A percentile compares a stretch with the other conserved stretches of the same genome.
Evolutionary conservation across 2,329 filamentous ascomycete species (phyloP).

Genomic region (Colletotrichum theobromicola): DNA sequence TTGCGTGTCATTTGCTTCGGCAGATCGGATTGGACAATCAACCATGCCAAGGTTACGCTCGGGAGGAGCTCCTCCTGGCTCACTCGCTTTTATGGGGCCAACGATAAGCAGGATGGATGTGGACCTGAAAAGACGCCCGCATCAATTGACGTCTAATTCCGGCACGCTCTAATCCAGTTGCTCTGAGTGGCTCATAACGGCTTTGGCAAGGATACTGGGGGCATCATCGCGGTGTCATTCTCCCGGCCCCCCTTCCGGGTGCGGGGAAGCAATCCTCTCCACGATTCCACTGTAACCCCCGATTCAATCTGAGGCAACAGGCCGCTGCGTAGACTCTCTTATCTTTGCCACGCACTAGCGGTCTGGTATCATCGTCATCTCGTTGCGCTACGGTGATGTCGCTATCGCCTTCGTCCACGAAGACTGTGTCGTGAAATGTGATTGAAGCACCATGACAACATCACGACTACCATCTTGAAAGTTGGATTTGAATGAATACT

Average conservation of each 20-base stretch:
- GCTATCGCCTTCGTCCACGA: background rate
- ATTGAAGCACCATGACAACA: background rate
- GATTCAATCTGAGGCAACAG: background rate
- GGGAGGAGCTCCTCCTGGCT: background rate
- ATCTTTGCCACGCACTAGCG: background rate
- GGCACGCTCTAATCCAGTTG: background rate
- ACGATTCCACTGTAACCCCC: background rate
- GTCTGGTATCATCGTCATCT: background rate
- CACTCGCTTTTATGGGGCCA: background rate
- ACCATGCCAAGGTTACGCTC: background rate
- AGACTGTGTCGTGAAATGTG: background rate
- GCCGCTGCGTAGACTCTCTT: background rate
- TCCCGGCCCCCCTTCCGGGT: background rate
- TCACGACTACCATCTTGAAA: background rate
- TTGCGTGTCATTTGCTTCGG: background rate
- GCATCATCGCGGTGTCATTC: background rate
- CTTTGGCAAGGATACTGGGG: background rate
- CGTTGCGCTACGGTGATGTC: background rate
- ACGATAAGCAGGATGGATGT: background rate
- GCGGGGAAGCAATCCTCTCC: background rate
- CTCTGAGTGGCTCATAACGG: background rate
- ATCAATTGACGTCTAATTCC: background rate
- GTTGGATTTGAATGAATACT: background rate
- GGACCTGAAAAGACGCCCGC: background rate
- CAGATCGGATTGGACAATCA: background rate